Evolutionary conservation across 495 filamentous ascomycete species (phyloP), one percentile per base, ranked within the genome.

Genomic region (Talaromyces trachyspermus): DNA sequence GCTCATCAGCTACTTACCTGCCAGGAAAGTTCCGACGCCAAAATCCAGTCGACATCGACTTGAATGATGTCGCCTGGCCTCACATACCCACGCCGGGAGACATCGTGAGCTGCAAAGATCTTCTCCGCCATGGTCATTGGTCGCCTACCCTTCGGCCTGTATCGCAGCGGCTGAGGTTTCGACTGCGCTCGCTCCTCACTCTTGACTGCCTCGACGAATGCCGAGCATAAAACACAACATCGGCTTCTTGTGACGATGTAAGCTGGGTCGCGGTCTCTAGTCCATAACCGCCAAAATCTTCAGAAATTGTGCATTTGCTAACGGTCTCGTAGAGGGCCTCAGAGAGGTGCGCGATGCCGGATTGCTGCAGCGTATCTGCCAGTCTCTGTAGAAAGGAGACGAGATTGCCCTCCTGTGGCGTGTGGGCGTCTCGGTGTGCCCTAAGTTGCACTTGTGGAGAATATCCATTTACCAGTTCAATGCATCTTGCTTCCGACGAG

Each of bases 281-380:
- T 17, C 43, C 43, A n/a, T 36, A 46, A 18, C 43, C 43, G 5
- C 43, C 43, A 36, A 46, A 46, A 19, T 46, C 43, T 24, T 20
- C 14, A 2, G 15, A 15, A 25, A 20, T 22, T 17, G 14, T 25
- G 20, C 20, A 23, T 41, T 24, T 12, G 27, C 27, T 30, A n/a
- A 30, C 27, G 27, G 27, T 11, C 27, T 30, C 27, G 20, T 22
- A 12, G 25, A 38, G 40, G 47, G 27, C n/a, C 14, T 46, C 25
- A 3, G 22, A 8, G 36, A n/a, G n/a, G n/a, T n/a, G n/a, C n/a
- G n/a, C n/a, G n/a, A n/a, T n/a, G n/a, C n/a, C n/a, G n/a, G 29
- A 55, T 61, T 17, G 62, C 66, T 0, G 71, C 64, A 0, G 69
- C n/a, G n/a, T n/a, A n/a, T n/a, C n/a, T n/a, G n/a, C n/a, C n/a